A percentile compares a stretch with the other conserved stretches of the same genome.
These are phyloP conservation scores for Daedaleopsis sinensis DNA, from an alignment of 768 basidiomycete species.

Conservation along the genomic window DNA sequence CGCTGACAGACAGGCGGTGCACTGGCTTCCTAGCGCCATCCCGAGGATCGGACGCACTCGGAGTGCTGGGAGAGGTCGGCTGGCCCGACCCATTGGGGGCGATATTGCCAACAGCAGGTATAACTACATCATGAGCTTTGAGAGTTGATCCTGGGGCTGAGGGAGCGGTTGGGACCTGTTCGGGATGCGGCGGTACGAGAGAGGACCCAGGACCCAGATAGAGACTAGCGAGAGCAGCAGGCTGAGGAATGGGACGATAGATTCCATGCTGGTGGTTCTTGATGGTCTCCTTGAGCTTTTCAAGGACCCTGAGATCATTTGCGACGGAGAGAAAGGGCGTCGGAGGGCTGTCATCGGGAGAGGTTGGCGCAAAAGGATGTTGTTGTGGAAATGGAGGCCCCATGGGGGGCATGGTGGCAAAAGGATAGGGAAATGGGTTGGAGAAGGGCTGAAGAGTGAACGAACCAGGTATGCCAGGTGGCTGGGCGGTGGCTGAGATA, in stretches of 20 bases:
- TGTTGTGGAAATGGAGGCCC: constrained; percentile 31
- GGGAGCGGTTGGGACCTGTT: constrained; percentile 35
- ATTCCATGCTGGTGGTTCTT: constrained; percentile 73
- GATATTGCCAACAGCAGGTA: constrained; percentile 22
- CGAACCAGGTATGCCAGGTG: constrained; percentile 35
- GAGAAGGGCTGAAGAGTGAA: constrained; percentile 31
- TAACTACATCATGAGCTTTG: constrained; percentile 22
- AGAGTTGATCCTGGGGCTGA: constrained; percentile 28
- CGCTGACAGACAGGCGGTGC: constrained; percentile 12
- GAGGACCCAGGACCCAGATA: constrained; percentile 53
- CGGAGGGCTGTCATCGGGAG: background rate
- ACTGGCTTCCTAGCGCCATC: background rate
- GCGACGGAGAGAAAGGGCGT: constrained; percentile 41
- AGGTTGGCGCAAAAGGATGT: constrained; percentile 31
- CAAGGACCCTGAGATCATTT: constrained; percentile 72
- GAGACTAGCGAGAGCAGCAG: constrained; percentile 61
- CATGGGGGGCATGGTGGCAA: constrained; percentile 35
- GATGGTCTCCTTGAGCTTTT: constrained; percentile 75
- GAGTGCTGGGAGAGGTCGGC: constrained; percentile 5
- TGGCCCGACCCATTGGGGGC: constrained; percentile 5
- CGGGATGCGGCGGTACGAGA: constrained; percentile 39
- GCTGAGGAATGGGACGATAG: constrained; percentile 68
- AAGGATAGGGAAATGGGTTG: constrained; percentile 39
- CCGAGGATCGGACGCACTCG: background rate
- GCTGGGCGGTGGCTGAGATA: constrained; percentile 32